Evolutionary conservation across 2,329 filamentous ascomycete genomes (phyloP), one percentile per base, ranked within the genome.

Genomic region (Lecanicillium sp.): DNA sequence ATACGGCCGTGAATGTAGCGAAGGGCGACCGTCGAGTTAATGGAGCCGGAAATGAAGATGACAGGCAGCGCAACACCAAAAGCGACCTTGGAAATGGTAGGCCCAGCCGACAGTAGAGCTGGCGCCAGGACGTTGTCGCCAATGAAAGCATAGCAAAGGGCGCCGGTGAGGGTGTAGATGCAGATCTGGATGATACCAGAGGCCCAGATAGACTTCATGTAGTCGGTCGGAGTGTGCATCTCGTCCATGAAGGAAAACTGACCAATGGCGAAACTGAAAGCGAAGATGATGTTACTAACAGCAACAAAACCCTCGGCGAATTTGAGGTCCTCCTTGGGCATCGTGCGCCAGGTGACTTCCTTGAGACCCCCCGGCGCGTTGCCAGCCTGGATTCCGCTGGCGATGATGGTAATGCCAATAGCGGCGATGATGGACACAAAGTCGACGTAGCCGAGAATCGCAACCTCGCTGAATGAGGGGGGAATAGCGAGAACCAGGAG

Each of bases 11-110:
- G 65, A 49, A 69, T 58, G 52, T 68, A 69, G 20, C 66, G 63
- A 2, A 58, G 59, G n/a, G 62, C 60, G 5, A 67, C 64, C 2
- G 62, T 64, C 9, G 64, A 66, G 61, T 83, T 80, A 58, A 86
- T 81, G 20, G 83, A 79, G 44, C 83, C 83, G 0, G 82, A 79
- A 50, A 86, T 78, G 54, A 85, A 70, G 55, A 86, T 86, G 23
- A 81, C 84, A 3, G 82, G 82, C 1, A 82, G 67, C 0, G 82
- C 82, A 51, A 86, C 65, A 24, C 80, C 81, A 56, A 82, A 86
- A 2, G 81, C 79, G 3, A 86, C 64, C 57, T 84, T 84, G 38
- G 75, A 73, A 10, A 84, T 62, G 0, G 72, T 52, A 2, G 67
- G 67, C 4, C 74, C 72, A 3, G 81, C 77, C 0, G 79, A 81